These are phyloP conservation scores for Zalaria obscura DNA, from an alignment of 2,329 filamentous ascomycete species.

Conservation along the genomic window DNA sequence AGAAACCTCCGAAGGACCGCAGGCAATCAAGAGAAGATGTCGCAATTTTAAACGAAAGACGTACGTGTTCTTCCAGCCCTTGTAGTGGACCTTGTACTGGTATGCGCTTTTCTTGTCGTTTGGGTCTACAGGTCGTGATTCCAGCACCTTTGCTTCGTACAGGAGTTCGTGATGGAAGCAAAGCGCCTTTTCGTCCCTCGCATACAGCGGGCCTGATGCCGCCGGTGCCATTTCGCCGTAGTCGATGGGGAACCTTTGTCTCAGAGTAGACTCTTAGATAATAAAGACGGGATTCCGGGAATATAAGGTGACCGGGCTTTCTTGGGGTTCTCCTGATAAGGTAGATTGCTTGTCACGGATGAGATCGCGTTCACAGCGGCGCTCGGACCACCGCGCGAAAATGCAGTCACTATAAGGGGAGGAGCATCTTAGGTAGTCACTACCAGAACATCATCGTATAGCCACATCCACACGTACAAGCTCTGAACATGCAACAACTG, in stretches of 20 bases:
- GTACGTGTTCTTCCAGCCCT: slow-evolving; percentile 96
- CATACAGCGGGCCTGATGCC: slow-evolving; percentile 38
- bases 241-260: background rate
- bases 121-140: slow-evolving; percentile 49
- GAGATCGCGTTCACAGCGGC: no score
- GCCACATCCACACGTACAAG: no score
- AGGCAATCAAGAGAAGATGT: background rate
- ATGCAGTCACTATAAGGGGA: no score
- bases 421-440: no score
- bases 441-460: no score
- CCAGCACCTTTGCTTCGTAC: slow-evolving; percentile 92
- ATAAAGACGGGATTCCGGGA: no score
- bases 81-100: slow-evolving; percentile 93
- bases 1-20: background rate
- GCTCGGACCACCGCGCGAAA: no score
- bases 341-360: no score
- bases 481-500: no score
- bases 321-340: no score
- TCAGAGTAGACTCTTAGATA: no score
- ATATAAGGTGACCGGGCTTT: no score
- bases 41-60: slow-evolving; percentile 20
- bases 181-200: slow-evolving; percentile 77
- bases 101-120: slow-evolving; percentile 59
- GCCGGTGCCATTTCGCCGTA: slow-evolving; percentile 40
- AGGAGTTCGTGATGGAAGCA: slow-evolving; percentile 97